Evolutionary conservation across 2,329 filamentous ascomycete species (phyloP).

Genomic region (Lachnellula suecica): DNA sequence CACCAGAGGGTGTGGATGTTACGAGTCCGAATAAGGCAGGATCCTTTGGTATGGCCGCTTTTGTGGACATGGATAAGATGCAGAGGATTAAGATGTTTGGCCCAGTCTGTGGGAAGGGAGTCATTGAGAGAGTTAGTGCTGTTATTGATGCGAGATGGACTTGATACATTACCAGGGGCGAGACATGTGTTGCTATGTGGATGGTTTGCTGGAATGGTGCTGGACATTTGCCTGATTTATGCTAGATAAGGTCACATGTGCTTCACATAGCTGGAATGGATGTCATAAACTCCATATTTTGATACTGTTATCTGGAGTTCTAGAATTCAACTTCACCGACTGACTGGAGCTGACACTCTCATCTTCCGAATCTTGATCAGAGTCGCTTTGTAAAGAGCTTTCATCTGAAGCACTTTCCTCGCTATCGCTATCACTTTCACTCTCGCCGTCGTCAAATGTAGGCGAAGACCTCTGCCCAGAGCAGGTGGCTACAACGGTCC

Average conservation of each 20-base stretch:
- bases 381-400: constrained; percentile 8
- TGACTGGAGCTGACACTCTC: neutral
- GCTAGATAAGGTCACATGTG: constrained; percentile 12
- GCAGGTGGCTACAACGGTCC: constrained; percentile 33
- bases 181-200: constrained; percentile 1
- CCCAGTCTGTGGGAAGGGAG: constrained; percentile 47
- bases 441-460: neutral
- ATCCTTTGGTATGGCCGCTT: constrained; percentile 48
- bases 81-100: constrained; percentile 52
- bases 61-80: constrained; percentile 54
- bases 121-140: constrained; percentile 51
- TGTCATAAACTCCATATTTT: constrained; percentile 45
- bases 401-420: constrained; percentile 10
- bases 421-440: constrained; percentile 9
- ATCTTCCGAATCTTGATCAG: constrained; percentile 1
- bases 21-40: constrained; percentile 17
- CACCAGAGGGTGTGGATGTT: constrained; percentile 25
- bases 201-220: neutral
- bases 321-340: neutral
- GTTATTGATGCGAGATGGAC: constrained; percentile 46
- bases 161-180: constrained; percentile 1
- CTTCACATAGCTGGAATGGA: constrained; percentile 13
- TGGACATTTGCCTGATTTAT: constrained; percentile 12
- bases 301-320: constrained; percentile 41
- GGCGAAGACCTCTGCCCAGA: constrained; percentile 30